These are phyloP conservation scores for Lasiodiplodia citricola DNA, from an alignment of 2,329 filamentous ascomycete genomes.

Conservation along the genomic window DNA sequence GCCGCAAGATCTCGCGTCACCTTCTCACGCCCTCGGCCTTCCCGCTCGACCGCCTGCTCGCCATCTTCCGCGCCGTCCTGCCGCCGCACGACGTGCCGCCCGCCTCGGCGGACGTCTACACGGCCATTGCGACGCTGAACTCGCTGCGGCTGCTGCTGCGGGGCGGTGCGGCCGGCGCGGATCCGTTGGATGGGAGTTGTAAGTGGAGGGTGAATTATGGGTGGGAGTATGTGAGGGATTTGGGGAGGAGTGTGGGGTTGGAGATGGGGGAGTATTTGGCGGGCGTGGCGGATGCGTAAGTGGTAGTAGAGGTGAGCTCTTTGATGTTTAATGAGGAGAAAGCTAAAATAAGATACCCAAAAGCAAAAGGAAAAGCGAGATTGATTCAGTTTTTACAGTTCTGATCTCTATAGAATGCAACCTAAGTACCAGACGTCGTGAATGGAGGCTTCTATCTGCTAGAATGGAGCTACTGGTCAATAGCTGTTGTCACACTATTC, in stretches of 20 bases:
- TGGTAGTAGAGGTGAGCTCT: background rate
- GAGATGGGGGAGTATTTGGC: constrained; percentile 70
- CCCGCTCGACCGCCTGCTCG: constrained; percentile 76
- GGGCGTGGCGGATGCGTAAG: constrained; percentile 3
- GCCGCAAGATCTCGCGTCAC: constrained; percentile 75
- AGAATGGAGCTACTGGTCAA: no score
- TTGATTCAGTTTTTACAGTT: background rate
- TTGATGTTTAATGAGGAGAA: background rate
- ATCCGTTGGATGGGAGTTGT: constrained; percentile 55
- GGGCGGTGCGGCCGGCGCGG: constrained; percentile 65
- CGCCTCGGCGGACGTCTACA: constrained; percentile 55
- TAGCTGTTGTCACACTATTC: background rate
- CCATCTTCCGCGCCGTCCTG: constrained; percentile 73
- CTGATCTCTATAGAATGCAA: background rate
- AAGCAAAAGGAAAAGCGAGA: background rate
- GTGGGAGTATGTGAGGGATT: constrained; percentile 74
- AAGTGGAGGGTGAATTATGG: constrained; percentile 81
- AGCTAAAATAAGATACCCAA: background rate
- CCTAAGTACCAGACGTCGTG: background rate
- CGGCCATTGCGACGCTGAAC: constrained; percentile 71
- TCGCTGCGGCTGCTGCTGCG: constrained; percentile 70
- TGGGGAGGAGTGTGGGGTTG: constrained; percentile 77
- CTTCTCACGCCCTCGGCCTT: constrained; percentile 79
- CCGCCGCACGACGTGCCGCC: constrained; percentile 32
- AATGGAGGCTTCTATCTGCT: background rate